Conservation (phyloP, 2,329 filamentous ascomycete genomes). For the Calcarisporium arbuscula region DNA sequence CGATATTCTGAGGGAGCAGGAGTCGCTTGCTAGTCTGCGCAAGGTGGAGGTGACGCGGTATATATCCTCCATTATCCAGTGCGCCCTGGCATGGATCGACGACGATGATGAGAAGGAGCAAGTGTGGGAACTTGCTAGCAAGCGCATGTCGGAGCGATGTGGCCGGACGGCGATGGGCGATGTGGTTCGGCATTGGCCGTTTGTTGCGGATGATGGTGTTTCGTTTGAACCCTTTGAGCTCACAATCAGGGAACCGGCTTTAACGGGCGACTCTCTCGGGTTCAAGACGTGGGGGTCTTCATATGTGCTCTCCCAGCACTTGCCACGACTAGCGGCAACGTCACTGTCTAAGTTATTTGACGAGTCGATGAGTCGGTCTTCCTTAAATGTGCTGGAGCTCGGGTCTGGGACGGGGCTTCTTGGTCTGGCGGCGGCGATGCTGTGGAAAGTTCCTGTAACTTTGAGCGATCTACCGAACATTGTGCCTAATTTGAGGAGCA, state of each 20-base stretch:
- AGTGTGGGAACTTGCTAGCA: conserved; percentile 74
- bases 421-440: conserved; percentile 73
- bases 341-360: conserved; percentile 40
- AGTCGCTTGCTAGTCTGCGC: conserved; percentile 32
- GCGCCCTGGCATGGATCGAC: conserved; percentile 60
- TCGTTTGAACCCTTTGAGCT: conserved; percentile 49
- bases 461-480: conserved; percentile 85
- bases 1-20: conserved; percentile 35
- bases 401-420: conserved; percentile 90
- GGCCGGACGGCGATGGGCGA: conserved; percentile 61
- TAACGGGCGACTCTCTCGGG: conserved; percentile 83
- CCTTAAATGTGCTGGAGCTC: conserved; percentile 59
- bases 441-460: conserved; percentile 60
- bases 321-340: conserved; percentile 43
- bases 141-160: conserved; percentile 76
- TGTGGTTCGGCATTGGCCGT: conserved; percentile 49
- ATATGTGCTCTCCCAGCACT: conserved; percentile 71
- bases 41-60: conserved; percentile 55
- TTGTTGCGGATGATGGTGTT: conserved; percentile 22
- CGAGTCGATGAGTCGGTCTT: conserved; percentile 22
- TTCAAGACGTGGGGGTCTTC: conserved; percentile 95
- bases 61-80: conserved; percentile 63
- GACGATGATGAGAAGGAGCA: conserved; percentile 59
- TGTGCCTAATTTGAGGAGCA: conserved; percentile 70
- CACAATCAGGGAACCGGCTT: conserved; percentile 73